Evolutionary conservation across 2,329 filamentous ascomycete species (phyloP), one percentile per base, ranked within the genome.

Genomic region (Arthrobotrys iridis): DNA sequence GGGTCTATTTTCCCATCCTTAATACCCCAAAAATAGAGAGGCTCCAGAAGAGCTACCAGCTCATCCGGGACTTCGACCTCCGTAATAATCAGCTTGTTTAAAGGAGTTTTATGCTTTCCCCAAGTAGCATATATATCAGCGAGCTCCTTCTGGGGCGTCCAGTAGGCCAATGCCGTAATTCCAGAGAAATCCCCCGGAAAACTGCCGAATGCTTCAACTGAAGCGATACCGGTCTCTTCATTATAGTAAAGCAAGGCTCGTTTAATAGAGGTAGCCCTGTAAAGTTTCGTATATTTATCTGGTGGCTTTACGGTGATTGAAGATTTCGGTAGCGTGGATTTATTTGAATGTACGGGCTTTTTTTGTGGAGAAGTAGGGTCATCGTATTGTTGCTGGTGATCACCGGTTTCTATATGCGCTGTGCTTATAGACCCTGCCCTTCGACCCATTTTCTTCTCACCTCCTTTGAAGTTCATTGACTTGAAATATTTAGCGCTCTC

Each of bases 91-190:
- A 66, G 11, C 8, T 35, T 5, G 20, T 1, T 5, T 2, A 66
- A 10, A 5, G 46, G 46, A 6, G 24, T 13, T 35, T 35, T 45
- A 18, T 26, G 15, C 13, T 57, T 66, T 11, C 24, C 1, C 33
- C 40, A 66, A 4, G n/a, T 20, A 6, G 62, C 48, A 33, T 66
- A 58, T 22, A 4, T 18, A 22, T 57, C 48, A 1, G 62, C 48
- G 7, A 43, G 6, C 24, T 66, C 35, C 22, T 45, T 57, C 15
- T 66, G 48, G 8, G 62, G 62, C 5, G 62, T 66, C 62, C 62
- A 66, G 6, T 66, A 66, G 13, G 62, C 33, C 15, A 65, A 15
- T 5, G 5, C 3, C 5, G 41, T 7, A 7, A 2, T 5, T 8
- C 62, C 30, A 30, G 20, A 30, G 7, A 64, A 13, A 30, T 66